Evolutionary conservation across 2,329 filamentous ascomycete species (phyloP), one percentile per base, ranked within the genome.

Genomic region (Leptographium procerum): DNA sequence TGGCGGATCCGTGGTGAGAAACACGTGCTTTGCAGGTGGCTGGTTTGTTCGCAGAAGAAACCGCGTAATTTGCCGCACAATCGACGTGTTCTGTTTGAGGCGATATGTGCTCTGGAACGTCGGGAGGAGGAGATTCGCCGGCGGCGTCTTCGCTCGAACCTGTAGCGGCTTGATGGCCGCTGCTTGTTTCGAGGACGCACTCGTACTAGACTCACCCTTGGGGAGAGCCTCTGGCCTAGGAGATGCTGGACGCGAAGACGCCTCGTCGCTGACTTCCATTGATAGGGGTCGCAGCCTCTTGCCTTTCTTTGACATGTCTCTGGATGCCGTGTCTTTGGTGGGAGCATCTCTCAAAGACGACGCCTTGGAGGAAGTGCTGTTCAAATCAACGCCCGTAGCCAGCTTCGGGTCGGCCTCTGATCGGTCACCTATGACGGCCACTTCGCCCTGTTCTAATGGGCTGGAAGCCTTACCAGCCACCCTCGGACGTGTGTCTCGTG

Each of bases 51-150:
- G 74, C 13, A 85, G 72, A 3, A 87, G 69, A 57, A 88, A 67
- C 69, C 81, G 73, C 56, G 80, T 68, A 65, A 88, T 76, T 71
- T 89, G 77, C 62, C 85, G 82, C n/a, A 90, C 67, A 19, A 91
- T 81, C 6, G 87, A 87, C 1, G 87, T 85, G 59, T 82, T 84
- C 33, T 84, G 79, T 63, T 84, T 83, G 71, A 84, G 75, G 34
- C 71, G 78, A 64, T 90, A 92, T 0, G 87, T 89, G 64, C 77
- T 82, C 10, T 72, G 73, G 64, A 92, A 89, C 0, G 83, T 83
- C 0, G 88, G 88, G 0, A 91, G 73, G 1, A 91, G 70, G 1
- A 89, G 70, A 62, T 91, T 91, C 0, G 78, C 75, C 1, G 79
- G 68, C 3, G 66, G 60, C 4, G 65, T 59, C 61, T 77, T 80